A percentile compares a stretch with the other conserved stretches of the same genome.
phyloP scores from a whole-genome alignment of 176 grass and related monocot genomes.

The Ensete ventricosum region DNA sequence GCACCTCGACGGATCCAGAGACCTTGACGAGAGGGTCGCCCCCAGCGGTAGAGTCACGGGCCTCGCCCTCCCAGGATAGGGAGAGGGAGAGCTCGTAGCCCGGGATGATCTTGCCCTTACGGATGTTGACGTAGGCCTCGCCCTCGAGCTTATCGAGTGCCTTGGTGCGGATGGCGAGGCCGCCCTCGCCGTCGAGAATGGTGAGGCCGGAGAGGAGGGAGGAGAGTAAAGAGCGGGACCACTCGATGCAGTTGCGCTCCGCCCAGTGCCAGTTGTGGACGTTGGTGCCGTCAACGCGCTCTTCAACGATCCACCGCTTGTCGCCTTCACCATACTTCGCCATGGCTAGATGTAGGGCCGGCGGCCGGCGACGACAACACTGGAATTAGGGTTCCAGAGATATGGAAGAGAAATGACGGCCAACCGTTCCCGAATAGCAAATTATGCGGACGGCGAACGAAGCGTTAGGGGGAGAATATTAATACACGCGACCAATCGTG shows the following conservation, averaged over 20 bases:
- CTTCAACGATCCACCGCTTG: slow-evolving; percentile 95
- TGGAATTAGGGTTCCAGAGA: background rate
- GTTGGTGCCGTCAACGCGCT: slow-evolving; percentile 81
- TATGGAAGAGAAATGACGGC: background rate
- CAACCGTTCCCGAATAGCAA: background rate
- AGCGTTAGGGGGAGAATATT: background rate
- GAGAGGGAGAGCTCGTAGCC: slow-evolving; percentile 84
- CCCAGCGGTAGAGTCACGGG: slow-evolving; percentile 19
- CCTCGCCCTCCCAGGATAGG: slow-evolving; percentile 84
- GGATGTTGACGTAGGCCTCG: slow-evolving; percentile 96
- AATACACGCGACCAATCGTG: background rate
- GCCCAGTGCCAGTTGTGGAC: slow-evolving; percentile 99
- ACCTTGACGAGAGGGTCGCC: slow-evolving; percentile 31
- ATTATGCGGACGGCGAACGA: background rate
- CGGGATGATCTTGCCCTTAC: slow-evolving; percentile 93
- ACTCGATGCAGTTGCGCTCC: slow-evolving; percentile 91
- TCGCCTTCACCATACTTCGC: slow-evolving; percentile 90
- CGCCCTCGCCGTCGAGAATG: slow-evolving; percentile 81
- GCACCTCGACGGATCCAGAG: slow-evolving; percentile 60
- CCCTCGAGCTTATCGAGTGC: slow-evolving; percentile 79
- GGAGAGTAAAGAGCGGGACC: slow-evolving; percentile 69
- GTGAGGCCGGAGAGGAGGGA: slow-evolving; percentile 46
- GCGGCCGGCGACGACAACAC: no score
- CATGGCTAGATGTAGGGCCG: slow-evolving; percentile 24
- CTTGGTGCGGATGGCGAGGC: slow-evolving; percentile 50